Evolutionary conservation across 805 yeast genomes (phyloP), one percentile per base, ranked within the genome.

Genomic region (Candida anglica): DNA sequence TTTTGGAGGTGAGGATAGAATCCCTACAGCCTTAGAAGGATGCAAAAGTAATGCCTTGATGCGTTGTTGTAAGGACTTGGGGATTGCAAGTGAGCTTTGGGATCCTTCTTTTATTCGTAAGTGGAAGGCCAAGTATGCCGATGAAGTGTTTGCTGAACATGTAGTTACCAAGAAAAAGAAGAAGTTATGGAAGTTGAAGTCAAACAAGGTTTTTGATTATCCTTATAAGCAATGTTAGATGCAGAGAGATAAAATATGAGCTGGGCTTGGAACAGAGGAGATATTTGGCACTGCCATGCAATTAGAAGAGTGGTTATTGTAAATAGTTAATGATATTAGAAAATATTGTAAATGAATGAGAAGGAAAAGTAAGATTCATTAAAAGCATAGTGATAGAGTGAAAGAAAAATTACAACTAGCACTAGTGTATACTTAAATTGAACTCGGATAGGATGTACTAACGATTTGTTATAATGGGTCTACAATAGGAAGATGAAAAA

Each of bases 1-100:
- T 55, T 93, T 86, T 64, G 73, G 72, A 6, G 79, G 76, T 24
- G 88, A 86, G 18, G 79, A 78, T 41, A 94, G 93, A 29, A 76
- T 91, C 30, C 87, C 97, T 4, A 93, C 98, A 0, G 97, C 98
- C 0, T 81, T 94, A 27, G 98, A 93, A 61, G 98, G 98, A 8
- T 91, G 98, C 60, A 88, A 88, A 55, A 82, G 94, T 53, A 93
- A 93, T 54, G 97, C 98, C 0, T 65, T 93, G 56, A 91, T 93
- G 98, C 75, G 98, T 56, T 89, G 98, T 52, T 93, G 98, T 61
- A 93, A 93, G 57, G 98, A 93, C 61, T 70, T 93, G 49, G 98
- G 98, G 4, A 83, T 93, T 44, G 98, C 97, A 1, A 84, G 95
- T 37, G 98, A 93, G 53, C 70, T 93, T 32, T 93, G 98, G 98